Base-by-base conservation (phyloP, 106 monocot species). In the Dendrobium chrysotoxum region DNA sequence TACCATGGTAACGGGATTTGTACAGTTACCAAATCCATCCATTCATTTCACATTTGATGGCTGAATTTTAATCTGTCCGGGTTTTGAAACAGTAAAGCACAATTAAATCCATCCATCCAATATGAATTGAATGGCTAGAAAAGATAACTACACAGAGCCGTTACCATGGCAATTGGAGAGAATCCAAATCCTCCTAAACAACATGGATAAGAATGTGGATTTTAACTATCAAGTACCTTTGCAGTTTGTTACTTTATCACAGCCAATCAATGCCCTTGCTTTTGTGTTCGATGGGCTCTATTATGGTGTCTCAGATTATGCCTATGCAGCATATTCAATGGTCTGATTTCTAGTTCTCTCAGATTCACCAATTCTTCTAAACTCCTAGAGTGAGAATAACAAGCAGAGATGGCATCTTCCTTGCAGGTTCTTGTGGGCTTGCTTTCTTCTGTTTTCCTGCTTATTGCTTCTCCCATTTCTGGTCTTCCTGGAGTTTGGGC, bases 261-360 rank as follows among this genome's bases (percentile, higher is more conserved):
- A 99, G 76, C 98, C 98, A 12, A 76, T 95, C 72, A 99, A 99
- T 85, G 98, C 92, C 47, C 78, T 99, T 73, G 95, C 98, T 53
- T 99, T 99, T 82, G 91, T 99, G 15, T 79, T 95, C 15, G 98
- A 99, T 83, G 98, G 98, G 68, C 92, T 99, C 28, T 99, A 99
- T 44, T 99, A 99, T 85, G 98, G 95, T 57, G 95, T 99, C 53
- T 99, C 95, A 5, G 98, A 99, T 74, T 99, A 90, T 84, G 83
- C 89, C 53, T 99, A 86, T 82, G 95, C 95, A 47, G 95, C 98
- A 70, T 99, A 92, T 76, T 95, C 98, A 26, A 99, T 93, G 95
- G 98, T 99, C 25, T 75, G 78, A 13, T 38, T 78, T 50, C 50
- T 50, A 50, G 0, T 50, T 50, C 50, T 13, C 50, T 50, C 13